Conservation (phyloP, 2,329 filamentous ascomycete genomes). For the Cladophialophora bantiana region DNA sequence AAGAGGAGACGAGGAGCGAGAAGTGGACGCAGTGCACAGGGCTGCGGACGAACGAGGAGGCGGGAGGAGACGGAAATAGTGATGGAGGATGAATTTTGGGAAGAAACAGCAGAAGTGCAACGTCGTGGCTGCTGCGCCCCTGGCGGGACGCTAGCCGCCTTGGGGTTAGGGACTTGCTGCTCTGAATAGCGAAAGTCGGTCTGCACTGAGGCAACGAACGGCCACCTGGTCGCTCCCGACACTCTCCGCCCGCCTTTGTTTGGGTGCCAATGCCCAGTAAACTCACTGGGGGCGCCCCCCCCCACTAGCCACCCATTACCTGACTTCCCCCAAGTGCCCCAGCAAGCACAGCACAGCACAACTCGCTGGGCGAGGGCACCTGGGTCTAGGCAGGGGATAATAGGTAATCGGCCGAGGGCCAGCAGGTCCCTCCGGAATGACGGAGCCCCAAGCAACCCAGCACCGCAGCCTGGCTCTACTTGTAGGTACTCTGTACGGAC, state of each 20-base stretch:
- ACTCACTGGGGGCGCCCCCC: background rate
- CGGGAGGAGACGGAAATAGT: constrained; percentile 33
- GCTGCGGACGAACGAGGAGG: constrained; percentile 20
- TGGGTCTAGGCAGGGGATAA: background rate
- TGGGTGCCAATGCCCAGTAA: background rate
- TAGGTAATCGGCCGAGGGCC: constrained; percentile 1
- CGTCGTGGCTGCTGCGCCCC: constrained; percentile 36
- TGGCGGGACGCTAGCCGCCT: constrained; percentile 20
- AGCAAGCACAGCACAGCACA: background rate
- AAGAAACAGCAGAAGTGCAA: constrained; percentile 22
- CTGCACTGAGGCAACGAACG: constrained; percentile 21
- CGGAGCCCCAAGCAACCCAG: background rate
- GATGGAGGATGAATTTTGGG: constrained; percentile 29
- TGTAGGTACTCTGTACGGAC: background rate
- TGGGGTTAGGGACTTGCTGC: constrained; percentile 24
- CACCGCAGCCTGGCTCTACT: background rate
- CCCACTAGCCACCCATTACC: too few species aligned
- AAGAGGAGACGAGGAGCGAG: constrained; percentile 26
- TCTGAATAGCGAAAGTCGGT: constrained; percentile 28
- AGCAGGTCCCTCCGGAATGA: background rate
- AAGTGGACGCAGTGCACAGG: background rate
- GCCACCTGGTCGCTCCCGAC: constrained; percentile 14
- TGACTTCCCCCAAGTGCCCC: background rate
- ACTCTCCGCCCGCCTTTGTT: constrained; percentile 18
- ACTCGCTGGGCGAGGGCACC: background rate